These are phyloP conservation scores for Trifolium fragiferum DNA, from an alignment of 306 rosid genomes.

Conservation along the genomic window DNA sequence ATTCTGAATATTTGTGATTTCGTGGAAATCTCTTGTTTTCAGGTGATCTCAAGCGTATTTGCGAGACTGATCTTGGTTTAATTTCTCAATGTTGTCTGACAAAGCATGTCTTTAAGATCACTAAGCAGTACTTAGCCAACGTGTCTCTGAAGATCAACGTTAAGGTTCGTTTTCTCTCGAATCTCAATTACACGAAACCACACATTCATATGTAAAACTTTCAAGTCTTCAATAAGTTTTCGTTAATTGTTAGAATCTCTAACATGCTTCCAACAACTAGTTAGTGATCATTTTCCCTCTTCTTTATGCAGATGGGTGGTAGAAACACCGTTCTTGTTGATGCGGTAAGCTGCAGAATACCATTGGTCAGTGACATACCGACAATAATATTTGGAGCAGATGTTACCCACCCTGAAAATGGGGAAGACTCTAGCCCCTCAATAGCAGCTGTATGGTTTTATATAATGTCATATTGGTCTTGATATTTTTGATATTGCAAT, in stretches of 20 bases:
- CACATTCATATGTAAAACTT: not conserved
- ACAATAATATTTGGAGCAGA: conserved; percentile 98
- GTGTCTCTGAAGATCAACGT: conserved; percentile 91
- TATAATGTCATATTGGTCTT: not conserved
- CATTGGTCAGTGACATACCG: conserved; percentile 88
- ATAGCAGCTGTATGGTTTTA: conserved; percentile 82
- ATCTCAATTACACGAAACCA: conserved; percentile 26
- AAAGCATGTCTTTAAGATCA: conserved; percentile 78
- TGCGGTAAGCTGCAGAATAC: conserved; percentile 85
- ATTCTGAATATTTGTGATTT: conserved; percentile 10
- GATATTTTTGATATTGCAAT: not conserved
- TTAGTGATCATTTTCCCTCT: conserved; percentile 25
- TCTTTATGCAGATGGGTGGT: conserved; percentile 88
- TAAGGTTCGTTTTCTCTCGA: conserved; percentile 55
- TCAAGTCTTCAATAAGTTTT: not conserved
- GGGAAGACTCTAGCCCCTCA: conserved; percentile 98
- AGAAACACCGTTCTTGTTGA: conserved; percentile 90
- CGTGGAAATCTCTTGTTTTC: conserved; percentile 34
- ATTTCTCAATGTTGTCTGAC: conserved; percentile 96
- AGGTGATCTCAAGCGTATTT: conserved; percentile 92
- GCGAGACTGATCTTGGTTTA: conserved; percentile 94
- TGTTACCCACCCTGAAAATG: conserved; percentile 96
- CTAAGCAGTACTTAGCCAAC: conserved; percentile 88
- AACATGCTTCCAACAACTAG: conserved; percentile 1
- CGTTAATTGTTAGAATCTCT: not conserved